Conservation (phyloP, 768 basidiomycete genomes). For the Rhizopogon roseolus region DNA sequence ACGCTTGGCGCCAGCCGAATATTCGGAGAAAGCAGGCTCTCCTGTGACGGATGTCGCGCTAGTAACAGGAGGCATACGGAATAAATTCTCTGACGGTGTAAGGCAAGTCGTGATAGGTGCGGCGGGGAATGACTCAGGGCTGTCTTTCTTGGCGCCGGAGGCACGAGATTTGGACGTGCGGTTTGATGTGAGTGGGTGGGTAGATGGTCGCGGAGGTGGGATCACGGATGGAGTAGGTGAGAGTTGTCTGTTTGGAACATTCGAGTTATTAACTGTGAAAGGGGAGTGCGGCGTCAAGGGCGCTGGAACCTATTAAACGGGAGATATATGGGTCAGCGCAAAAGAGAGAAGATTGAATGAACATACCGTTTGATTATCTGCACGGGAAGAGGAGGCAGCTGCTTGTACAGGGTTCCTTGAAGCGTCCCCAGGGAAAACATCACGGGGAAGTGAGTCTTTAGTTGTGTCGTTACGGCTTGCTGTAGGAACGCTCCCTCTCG, state of each 20-base stretch:
- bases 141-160: slow-evolving; percentile 23
- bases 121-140: slow-evolving; percentile 13
- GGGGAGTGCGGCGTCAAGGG: slow-evolving; percentile 31
- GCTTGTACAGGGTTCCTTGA: slow-evolving; percentile 15
- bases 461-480: slow-evolving; percentile 10
- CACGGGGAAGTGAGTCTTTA: slow-evolving; percentile 14
- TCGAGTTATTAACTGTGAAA: slow-evolving; percentile 14
- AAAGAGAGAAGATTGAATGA: background rate
- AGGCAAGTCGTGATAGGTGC: slow-evolving; percentile 18
- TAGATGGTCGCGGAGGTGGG: slow-evolving; percentile 11
- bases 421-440: slow-evolving; percentile 11
- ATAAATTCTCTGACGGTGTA: slow-evolving; percentile 23
- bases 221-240: slow-evolving; percentile 22
- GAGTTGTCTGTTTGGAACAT: slow-evolving; percentile 11
- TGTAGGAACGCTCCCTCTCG: slow-evolving; percentile 18
- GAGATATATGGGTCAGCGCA: slow-evolving; percentile 4
- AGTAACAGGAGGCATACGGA: slow-evolving; percentile 20
- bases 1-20: slow-evolving; percentile 62
- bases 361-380: slow-evolving; percentile 26
- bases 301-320: slow-evolving; percentile 9
- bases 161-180: slow-evolving; percentile 27
- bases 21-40: slow-evolving; percentile 19
- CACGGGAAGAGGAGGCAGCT: slow-evolving; percentile 11
- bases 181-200: slow-evolving; percentile 7
- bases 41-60: slow-evolving; percentile 25